phyloP scores from a whole-genome alignment of 306 rosid species.

The Prosopis cineraria region DNA sequence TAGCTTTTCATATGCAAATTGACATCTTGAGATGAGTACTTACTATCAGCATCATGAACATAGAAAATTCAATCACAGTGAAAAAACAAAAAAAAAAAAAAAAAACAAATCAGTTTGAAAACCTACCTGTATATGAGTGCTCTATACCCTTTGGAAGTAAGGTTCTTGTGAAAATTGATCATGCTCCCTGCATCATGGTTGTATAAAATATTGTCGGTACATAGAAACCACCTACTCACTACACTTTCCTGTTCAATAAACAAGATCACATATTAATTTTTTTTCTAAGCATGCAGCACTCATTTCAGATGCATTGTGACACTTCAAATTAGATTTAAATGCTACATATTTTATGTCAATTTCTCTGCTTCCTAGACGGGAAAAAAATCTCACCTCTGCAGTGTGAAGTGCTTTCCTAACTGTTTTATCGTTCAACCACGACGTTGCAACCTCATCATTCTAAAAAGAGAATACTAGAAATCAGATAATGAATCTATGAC shows the following conservation, averaged over 20 bases:
- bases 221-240: conserved; percentile 65
- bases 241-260: conserved; percentile 48
- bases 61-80: not conserved
- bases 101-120: conserved; percentile 11
- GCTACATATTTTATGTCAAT: not conserved
- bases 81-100: too few relatives aligned
- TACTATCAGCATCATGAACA: not conserved
- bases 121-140: conserved; percentile 88
- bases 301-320: not conserved
- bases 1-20: not conserved
- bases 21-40: not conserved
- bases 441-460: conserved; percentile 69
- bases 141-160: conserved; percentile 74
- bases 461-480: conserved; percentile 35
- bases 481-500: not conserved
- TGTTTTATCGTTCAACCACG: conserved; percentile 75
- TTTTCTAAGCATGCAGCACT: not conserved
- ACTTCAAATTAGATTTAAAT: not conserved
- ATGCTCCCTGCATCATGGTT: conserved; percentile 85
- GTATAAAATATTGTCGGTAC: conserved; percentile 47
- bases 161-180: conserved; percentile 82
- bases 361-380: not conserved
- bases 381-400: conserved; percentile 50
- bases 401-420: conserved; percentile 83
- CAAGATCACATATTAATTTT: not conserved